Evolutionary conservation across 805 yeast genomes (phyloP), one percentile per base, ranked within the genome.

Genomic region (Debaryomyces tyrocola): DNA sequence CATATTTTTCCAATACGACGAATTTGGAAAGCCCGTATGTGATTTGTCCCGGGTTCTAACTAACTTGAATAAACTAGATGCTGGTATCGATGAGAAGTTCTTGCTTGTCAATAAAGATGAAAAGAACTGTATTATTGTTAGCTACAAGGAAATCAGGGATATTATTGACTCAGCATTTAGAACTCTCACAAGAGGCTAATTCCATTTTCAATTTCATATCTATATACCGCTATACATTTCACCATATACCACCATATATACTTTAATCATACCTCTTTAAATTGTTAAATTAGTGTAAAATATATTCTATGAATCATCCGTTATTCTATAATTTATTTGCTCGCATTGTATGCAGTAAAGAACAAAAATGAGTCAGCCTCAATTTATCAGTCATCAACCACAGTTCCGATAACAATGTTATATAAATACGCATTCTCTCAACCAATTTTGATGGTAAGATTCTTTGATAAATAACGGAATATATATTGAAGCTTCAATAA

Each of bases 11-110:
- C 96, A 89, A 61, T 78, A 76, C 33, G 90, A 89, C 62, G 91
- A 85, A 43, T 65, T 66, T 20, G 96, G 96, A 11, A 77, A 78
- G 56, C 90, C 96, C 2, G 79, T 83, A 1, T 69, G 90, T 47
- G 97, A 94, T 64, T 72, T 94, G 55, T 84, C 90, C 0, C 90
- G 90, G 62, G 91, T 90, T 5, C 69, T 94, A 49, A 73, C 81
- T 41, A 80, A 86, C 56, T 70, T 94, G 58, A 92, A 92, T 67
- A 94, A 92, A 66, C 72, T 94, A 53, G 99, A 94, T 61, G 95
- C 92, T 5, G 98, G 97, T 1, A 77, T 85, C 29, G 90, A 88
- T 43, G 99, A 94, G 66, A 83, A 80, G 54, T 67, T 94, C 12
- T 70, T 91, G 62, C 75, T 94, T 43, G 89, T 90, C 0, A 84